These are phyloP conservation scores for Candida ortonii DNA, from an alignment of 805 yeast species.

Conservation along the genomic window DNA sequence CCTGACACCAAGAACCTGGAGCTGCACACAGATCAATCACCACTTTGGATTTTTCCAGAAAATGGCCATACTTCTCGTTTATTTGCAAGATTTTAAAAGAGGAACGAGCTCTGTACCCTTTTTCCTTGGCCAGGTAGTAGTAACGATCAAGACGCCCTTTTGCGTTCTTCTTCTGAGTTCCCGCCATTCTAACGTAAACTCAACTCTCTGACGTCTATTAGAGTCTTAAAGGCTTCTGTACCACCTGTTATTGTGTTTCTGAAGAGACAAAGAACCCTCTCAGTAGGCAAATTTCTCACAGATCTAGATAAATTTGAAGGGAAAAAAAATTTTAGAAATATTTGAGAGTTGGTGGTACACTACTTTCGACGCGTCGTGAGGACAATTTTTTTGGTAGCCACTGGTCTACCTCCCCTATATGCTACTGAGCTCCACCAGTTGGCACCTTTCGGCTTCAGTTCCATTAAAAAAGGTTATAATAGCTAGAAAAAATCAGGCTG, in stretches of 20 bases:
- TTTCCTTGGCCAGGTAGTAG: conserved; percentile 94
- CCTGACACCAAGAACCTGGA: conserved; percentile 99
- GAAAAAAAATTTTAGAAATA: no score
- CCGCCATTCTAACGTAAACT: conserved; percentile 40
- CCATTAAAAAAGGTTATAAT: no score
- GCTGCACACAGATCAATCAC: conserved; percentile 98
- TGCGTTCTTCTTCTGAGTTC: conserved; percentile 92
- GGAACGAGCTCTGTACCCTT: conserved; percentile 98
- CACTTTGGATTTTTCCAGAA: conserved; percentile 89
- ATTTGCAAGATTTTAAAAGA: conserved; percentile 93
- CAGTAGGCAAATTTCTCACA: no score
- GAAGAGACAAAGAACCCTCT: no score
- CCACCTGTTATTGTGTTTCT: background rate
- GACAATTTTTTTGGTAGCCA: no score
- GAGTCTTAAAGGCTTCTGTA: background rate
- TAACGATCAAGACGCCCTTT: conserved; percentile 99
- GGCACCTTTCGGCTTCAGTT: no score
- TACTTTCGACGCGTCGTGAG: no score
- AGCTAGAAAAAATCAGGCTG: conserved; percentile 11
- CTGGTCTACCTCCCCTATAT: no score
- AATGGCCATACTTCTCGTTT: conserved; percentile 95
- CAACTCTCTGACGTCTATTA: no score
- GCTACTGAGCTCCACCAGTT: no score
- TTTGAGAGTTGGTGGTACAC: no score
- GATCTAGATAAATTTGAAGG: no score